Evolutionary conservation across 176 grass and related monocot species (phyloP).

Genomic region (Echinochloa phyllopogon): DNA sequence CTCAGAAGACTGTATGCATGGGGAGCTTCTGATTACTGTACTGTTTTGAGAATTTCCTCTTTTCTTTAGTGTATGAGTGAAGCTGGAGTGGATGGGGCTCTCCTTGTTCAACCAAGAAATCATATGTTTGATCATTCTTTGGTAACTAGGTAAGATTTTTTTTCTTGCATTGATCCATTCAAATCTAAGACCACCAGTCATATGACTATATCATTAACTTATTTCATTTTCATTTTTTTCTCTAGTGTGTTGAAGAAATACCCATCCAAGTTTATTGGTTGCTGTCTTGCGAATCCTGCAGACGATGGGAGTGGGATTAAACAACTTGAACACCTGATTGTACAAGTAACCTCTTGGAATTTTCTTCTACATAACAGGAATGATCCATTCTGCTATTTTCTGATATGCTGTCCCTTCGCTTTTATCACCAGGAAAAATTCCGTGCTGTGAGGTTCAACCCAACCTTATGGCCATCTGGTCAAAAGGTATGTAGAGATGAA

Average conservation of each 20-base stretch:
- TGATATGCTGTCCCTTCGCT: conserved; percentile 16
- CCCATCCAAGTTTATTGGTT: conserved; percentile 88
- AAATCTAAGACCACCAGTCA: not conserved
- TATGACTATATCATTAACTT: conserved; percentile 1
- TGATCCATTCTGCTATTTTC: not conserved
- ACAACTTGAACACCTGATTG: conserved; percentile 77
- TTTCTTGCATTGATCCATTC: not conserved
- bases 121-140: conserved; percentile 92
- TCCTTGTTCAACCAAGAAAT: conserved; percentile 91
- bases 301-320: conserved; percentile 78
- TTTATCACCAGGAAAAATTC: conserved; percentile 72
- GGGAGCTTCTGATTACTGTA: not conserved
- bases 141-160: conserved; percentile 60
- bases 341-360: conserved; percentile 55
- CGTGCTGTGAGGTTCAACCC: conserved; percentile 88
- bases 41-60: conserved; percentile 12
- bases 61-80: conserved; percentile 73
- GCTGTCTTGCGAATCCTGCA: conserved; percentile 88
- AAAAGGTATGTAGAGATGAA: conserved; percentile 69
- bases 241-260: conserved; percentile 83
- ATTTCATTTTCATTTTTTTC: conserved; percentile 13
- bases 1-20: not conserved
- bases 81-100: conserved; percentile 78
- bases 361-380: conserved; percentile 12
- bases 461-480: conserved; percentile 79